Evolutionary conservation across 192 early-diverging fungal species (phyloP).

Genomic region (Entomortierella chlamydospora): DNA sequence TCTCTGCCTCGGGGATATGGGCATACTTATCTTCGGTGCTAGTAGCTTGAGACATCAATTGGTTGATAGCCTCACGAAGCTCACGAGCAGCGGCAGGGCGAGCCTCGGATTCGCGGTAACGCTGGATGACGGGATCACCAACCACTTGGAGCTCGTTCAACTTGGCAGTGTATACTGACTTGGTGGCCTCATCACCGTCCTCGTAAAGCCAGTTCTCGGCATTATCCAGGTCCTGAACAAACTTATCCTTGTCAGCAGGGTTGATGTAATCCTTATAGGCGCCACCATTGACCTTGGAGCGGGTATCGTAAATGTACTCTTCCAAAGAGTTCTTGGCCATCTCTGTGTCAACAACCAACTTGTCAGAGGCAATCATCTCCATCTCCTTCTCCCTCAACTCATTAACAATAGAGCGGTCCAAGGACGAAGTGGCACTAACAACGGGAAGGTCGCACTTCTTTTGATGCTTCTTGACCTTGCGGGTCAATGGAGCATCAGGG

Average conservation of each 20-base stretch:
- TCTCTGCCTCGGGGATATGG: conserved; percentile 89
- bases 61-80: conserved; percentile 84
- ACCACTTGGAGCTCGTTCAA: conserved; percentile 81
- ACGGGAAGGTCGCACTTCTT: conserved; percentile 90
- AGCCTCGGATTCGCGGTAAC: conserved; percentile 87
- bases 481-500: conserved; percentile 62
- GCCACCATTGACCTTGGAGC: conserved; percentile 82
- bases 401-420: conserved; percentile 68
- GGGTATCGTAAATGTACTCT: conserved; percentile 98
- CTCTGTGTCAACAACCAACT: conserved; percentile 94
- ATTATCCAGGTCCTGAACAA: conserved; percentile 75
- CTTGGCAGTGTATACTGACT: conserved; percentile 91
- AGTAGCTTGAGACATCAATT: conserved; percentile 76
- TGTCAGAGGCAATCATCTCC: conserved; percentile 87
- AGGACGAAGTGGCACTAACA: conserved; percentile 66
- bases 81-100: conserved; percentile 86
- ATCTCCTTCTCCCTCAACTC: conserved; percentile 84
- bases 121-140: conserved; percentile 83
- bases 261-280: conserved; percentile 79
- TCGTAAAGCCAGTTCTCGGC: conserved; percentile 99
- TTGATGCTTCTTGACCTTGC: conserved; percentile 94
- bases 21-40: conserved; percentile 87
- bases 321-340: conserved; percentile 95
- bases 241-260: conserved; percentile 76
- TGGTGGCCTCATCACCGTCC: conserved; percentile 94